Base-by-base conservation (phyloP, 768 basidiomycete genomes). In the Pisolithus sp. region DNA sequence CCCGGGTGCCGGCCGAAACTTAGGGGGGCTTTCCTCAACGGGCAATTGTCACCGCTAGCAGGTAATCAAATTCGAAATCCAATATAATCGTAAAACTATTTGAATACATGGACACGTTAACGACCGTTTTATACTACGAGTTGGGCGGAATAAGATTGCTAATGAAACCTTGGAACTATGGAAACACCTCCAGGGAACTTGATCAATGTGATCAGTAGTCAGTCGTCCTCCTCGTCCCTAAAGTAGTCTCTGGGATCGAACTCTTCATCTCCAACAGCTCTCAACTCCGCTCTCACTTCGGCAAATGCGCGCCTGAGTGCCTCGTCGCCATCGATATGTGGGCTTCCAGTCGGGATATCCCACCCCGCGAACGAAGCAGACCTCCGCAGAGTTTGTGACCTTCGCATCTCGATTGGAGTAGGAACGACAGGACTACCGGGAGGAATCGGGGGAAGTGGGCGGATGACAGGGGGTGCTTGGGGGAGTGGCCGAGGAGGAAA, bases 361-460 rank as follows among this genome's bases (percentile, higher is more conserved):
- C 56, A 54, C 5, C 57, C 62, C 15, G 58, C 57, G 12, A 55
- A 60, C 30, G 66, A 66, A 39, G n/a, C 58, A 4, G 65, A 66
- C 30, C 66, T 64, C 42, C 64, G 66, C 12, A 66, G 53, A 7
- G 48, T 30, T 20, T 40, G 53, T 4, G 57, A 48, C 12, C 17
- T 37, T 42, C 30, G 36, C 5, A 0, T 34, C 5, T 48, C 10
- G 20, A 41, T n/a, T 10, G 40, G 39, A 3, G 48, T 18, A 12
- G 23, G 26, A 30, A n/a, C 48, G 51, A 4, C 7, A 46, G 18
- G 43, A 24, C 7, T 50, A 43, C 10, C 7, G 15, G 43, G 7
- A 17, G 43, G 43, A 45, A 45, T 17, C 2, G 13, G 17, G 15
- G 43, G 43, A 45, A 45, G 43, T n/a, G 43, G 43, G 5, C 43